Evolutionary conservation across 352 stramenopile genomes (phyloP).

Genomic region (Phytopythium vexans): DNA sequence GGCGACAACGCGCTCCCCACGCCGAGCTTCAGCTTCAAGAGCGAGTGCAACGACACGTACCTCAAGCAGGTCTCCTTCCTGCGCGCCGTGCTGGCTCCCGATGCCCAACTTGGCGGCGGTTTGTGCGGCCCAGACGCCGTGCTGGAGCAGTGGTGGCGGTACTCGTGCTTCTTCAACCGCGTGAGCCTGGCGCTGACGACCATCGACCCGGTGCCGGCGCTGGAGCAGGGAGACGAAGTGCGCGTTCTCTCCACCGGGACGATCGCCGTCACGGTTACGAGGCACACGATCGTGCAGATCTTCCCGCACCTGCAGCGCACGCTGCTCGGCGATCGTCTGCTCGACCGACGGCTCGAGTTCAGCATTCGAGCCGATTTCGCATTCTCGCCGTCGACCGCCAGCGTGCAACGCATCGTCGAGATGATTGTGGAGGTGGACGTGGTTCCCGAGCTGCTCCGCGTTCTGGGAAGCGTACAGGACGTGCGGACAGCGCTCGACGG

Average conservation of each 20-base stretch:
- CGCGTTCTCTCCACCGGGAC: conserved; percentile 13
- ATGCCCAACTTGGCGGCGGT: conserved; percentile 27
- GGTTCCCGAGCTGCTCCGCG: conserved; percentile 13
- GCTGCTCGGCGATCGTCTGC: conserved; percentile 21
- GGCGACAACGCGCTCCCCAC: background rate
- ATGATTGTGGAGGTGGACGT: conserved; percentile 31
- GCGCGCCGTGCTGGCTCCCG: conserved; percentile 22
- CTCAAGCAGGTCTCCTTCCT: conserved; percentile 40
- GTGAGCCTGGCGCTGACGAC: conserved; percentile 29
- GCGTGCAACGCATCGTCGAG: conserved; percentile 7
- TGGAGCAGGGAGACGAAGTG: conserved; percentile 8
- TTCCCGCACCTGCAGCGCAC: conserved; percentile 31
- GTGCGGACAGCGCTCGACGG: too few species aligned
- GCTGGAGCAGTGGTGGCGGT: conserved; percentile 33
- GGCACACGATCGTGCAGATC: conserved; percentile 25
- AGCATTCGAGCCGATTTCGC: conserved; percentile 12
- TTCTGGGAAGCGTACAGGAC: conserved; percentile 3
- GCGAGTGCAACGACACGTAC: conserved; percentile 2
- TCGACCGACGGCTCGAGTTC: conserved; percentile 24
- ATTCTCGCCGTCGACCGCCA: too few species aligned
- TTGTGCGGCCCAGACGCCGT: conserved; percentile 19
- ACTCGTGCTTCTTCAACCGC: conserved; percentile 30
- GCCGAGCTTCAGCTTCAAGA: conserved; percentile 1
- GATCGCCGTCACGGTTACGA: conserved; percentile 29
- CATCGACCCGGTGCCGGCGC: conserved; percentile 26